Evolutionary conservation across 2,329 filamentous ascomycete genomes (phyloP).

Genomic region (Tolypocladium ovalisporum): DNA sequence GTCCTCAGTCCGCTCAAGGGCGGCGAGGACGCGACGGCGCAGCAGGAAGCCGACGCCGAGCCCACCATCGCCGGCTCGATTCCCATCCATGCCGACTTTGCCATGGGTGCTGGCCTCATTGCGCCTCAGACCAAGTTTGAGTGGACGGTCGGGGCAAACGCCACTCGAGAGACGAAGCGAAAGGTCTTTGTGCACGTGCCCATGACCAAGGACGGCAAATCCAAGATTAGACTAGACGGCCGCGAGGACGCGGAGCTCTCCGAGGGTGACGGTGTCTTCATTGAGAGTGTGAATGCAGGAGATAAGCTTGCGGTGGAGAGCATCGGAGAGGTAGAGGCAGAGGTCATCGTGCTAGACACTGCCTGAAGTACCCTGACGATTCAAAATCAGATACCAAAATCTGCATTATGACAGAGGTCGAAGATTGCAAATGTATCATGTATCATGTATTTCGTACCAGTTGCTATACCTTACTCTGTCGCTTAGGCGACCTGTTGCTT

Average conservation of each 20-base stretch:
- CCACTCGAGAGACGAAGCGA: slow-evolving; percentile 39
- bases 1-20: slow-evolving; percentile 68
- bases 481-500: too few relatives aligned
- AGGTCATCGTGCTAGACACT: slow-evolving; percentile 58
- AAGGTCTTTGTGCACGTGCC: slow-evolving; percentile 75
- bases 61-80: slow-evolving; percentile 57
- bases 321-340: slow-evolving; percentile 56
- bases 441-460: too few relatives aligned
- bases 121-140: slow-evolving; percentile 53
- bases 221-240: slow-evolving; percentile 58
- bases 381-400: background rate
- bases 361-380: slow-evolving; percentile 29
- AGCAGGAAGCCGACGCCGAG: slow-evolving; percentile 53
- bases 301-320: slow-evolving; percentile 56
- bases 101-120: slow-evolving; percentile 71
- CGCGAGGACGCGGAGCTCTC: slow-evolving; percentile 51
- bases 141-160: slow-evolving; percentile 58
- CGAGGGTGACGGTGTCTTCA: slow-evolving; percentile 75
- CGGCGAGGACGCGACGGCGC: slow-evolving; percentile 47
- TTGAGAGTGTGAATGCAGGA: slow-evolving; percentile 52
- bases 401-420: too few relatives aligned
- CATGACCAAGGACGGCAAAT: slow-evolving; percentile 66
- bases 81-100: slow-evolving; percentile 73
- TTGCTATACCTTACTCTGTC: too few relatives aligned
- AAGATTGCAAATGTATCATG: too few relatives aligned